phyloP scores from a whole-genome alignment of 768 basidiomycete species.

The Tulasnella sp. region DNA sequence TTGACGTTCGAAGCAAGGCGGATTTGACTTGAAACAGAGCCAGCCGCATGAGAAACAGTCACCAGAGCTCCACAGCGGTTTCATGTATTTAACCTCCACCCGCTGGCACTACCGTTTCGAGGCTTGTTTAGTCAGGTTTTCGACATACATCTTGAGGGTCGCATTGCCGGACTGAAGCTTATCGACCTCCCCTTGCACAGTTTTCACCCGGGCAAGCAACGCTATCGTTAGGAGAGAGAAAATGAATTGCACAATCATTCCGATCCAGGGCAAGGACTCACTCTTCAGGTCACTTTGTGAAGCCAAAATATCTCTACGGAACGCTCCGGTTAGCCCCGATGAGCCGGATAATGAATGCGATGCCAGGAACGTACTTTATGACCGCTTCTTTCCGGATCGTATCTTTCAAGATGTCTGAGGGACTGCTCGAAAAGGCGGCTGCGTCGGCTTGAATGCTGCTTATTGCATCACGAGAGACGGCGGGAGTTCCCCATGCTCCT shows the following conservation, averaged over 20 bases:
- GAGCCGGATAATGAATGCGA: neutral
- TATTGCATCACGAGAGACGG: neutral
- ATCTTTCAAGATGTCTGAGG: constrained; percentile 60
- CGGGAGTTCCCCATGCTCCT: constrained; percentile 25
- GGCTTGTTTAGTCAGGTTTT: constrained; percentile 84
- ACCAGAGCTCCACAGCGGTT: neutral
- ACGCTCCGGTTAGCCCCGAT: constrained; percentile 39
- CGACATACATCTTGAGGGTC: constrained; percentile 83
- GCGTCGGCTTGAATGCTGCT: neutral
- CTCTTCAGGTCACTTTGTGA: constrained; percentile 74
- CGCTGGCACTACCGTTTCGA: constrained; percentile 63
- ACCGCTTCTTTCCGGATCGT: constrained; percentile 72
- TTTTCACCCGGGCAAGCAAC: constrained; percentile 60
- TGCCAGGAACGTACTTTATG: constrained; percentile 57
- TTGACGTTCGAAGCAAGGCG: neutral
- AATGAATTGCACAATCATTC: neutral
- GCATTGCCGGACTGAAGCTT: constrained; percentile 74
- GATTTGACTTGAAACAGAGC: neutral
- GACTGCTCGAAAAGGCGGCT: constrained; percentile 6
- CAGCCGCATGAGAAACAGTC: neutral
- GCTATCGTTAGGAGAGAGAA: constrained; percentile 42
- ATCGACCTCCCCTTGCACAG: constrained; percentile 73
- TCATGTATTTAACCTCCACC: neutral
- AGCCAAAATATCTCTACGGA: constrained; percentile 53
- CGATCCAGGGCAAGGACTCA: constrained; percentile 36